Evolutionary conservation across 75 land plant genomes (phyloP).

Genomic region (Picea glauca): DNA sequence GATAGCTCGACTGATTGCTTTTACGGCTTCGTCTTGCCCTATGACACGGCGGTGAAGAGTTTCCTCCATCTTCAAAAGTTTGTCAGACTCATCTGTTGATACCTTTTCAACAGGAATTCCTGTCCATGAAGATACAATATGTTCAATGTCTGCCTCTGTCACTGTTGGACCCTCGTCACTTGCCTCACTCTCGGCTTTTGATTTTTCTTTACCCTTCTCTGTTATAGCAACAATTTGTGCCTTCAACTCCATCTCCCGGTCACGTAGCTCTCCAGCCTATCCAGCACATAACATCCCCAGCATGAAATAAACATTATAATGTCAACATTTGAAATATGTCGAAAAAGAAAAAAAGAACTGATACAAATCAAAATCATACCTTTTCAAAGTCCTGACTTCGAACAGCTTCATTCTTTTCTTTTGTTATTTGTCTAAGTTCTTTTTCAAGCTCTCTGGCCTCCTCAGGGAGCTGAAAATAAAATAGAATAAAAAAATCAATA

Average conservation of each 20-base stretch:
- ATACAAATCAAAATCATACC: constrained; percentile 13
- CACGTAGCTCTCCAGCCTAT: constrained; percentile 45
- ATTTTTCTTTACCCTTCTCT: constrained; percentile 42
- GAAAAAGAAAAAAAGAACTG: background rate
- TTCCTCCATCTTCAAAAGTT: constrained; percentile 56
- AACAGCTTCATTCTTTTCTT: constrained; percentile 54
- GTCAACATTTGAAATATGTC: background rate
- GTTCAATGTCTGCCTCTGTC: constrained; percentile 44
- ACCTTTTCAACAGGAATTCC: constrained; percentile 62
- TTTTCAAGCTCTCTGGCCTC: constrained; percentile 51
- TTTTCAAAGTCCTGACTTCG: constrained; percentile 51
- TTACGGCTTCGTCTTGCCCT: constrained; percentile 61
- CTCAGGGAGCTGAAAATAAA: constrained; percentile 34
- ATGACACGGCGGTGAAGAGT: constrained; percentile 47
- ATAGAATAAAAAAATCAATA: background rate
- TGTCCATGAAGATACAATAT: constrained; percentile 53
- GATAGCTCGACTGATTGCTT: constrained; percentile 55
- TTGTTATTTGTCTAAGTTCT: constrained; percentile 42
- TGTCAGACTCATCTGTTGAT: constrained; percentile 48
- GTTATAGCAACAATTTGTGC: constrained; percentile 37
- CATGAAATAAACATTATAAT: background rate
- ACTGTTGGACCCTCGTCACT: constrained; percentile 35
- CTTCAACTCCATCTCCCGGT: constrained; percentile 50
- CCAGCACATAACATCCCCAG: background rate
- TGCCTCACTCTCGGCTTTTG: constrained; percentile 43